Conservation (phyloP, 2,329 filamentous ascomycete species). For the Penicillium sp. region DNA sequence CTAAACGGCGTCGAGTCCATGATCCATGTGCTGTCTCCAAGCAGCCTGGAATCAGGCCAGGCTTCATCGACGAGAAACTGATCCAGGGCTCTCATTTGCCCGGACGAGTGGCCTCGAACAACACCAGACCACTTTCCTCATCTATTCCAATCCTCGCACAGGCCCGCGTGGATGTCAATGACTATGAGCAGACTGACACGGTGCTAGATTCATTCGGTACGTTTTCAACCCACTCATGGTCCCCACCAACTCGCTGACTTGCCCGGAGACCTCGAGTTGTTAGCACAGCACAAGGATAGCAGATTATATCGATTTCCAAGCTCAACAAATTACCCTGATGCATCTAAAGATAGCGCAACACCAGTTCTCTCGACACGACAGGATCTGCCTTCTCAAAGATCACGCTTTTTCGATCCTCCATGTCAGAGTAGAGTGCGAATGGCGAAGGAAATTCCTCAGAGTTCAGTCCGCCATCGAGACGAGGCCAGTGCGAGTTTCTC, state of each 20-base stretch:
- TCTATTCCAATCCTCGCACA: background rate
- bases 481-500: no score
- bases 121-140: background rate
- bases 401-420: conserved; percentile 29
- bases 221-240: conserved; percentile 5
- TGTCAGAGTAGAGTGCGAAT: background rate
- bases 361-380: background rate
- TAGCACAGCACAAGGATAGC: conserved; percentile 26
- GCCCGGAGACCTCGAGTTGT: conserved; percentile 32
- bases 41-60: conserved; percentile 5
- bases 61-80: conserved; percentile 20
- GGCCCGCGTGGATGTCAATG: conserved; percentile 17
- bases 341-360: background rate
- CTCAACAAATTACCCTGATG: background rate
- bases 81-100: conserved; percentile 19
- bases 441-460: no score
- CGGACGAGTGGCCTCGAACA: background rate
- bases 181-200: background rate
- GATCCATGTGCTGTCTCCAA: conserved; percentile 3
- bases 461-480: no score
- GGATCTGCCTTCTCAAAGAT: conserved; percentile 13
- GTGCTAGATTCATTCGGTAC: conserved; percentile 48
- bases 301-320: background rate
- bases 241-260: background rate
- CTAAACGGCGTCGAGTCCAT: conserved; percentile 9